Evolutionary conservation across 345 rosid species (phyloP), one percentile per base, ranked within the genome.

Genomic region (Rhizophora mangle): DNA sequence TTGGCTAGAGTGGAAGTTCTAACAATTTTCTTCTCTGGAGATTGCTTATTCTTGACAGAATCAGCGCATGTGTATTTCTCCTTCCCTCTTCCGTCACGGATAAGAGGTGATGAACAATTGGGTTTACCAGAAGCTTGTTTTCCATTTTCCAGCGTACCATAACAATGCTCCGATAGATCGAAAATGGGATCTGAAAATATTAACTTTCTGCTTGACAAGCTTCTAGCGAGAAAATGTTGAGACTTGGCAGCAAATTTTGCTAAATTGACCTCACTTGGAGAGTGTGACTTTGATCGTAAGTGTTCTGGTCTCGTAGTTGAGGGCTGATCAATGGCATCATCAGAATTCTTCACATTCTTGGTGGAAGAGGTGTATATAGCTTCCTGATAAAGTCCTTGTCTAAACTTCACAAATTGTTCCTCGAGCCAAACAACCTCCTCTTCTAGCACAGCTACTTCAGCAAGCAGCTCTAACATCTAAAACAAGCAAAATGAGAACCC

Each of bases 221-320:
- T 85, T 80, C 93, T 85, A 57, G 78, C 64, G 46, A 84, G 87
- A 71, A 72, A 72, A 62, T 89, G 89, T 67, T 89, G 96, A 67
- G 75, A 64, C 85, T 78, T 79, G 68, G 78, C 73, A 67, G 76
- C 34, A 22, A 80, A 53, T 57, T 79, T 13, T 62, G 76, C 71
- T 5, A 87, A 82, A 72, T 70, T 86, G 77, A 82, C 79, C 68
- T 89, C 92, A 10, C 73, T 88, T 8, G 79, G 88, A 0, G 89
- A 91, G 32, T 88, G 58, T 16, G 98, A 94, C 75, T 86, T 91
- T 1, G 97, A 94, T 65, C 96, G 67, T 69, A 83, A 84, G 46
- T 94, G 98, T 69, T 81, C 87, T 24, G 79, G 75, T 73, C 84
- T 89, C 73, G 83, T 76, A 49, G 70, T 66, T 0, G 93, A 78